Percentiles rank a stretch among this genome's conserved stretches.
These are phyloP conservation scores for Ceratobasidium sp. DNA, from an alignment of 1,284 basidiomycete species.

Conservation along the genomic window DNA sequence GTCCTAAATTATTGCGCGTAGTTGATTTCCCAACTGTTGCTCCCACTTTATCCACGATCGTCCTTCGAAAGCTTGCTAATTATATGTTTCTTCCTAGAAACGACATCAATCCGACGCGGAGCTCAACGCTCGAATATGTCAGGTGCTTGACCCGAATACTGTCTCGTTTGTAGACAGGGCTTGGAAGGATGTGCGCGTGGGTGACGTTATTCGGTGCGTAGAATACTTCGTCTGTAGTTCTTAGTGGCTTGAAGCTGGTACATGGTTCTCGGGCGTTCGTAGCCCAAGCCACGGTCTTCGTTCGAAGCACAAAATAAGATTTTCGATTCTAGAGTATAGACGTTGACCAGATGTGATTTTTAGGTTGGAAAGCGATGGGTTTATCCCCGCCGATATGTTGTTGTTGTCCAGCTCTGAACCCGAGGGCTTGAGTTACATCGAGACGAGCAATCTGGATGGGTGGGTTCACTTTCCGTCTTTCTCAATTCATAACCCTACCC, in stretches of 20 bases:
- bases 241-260: not conserved
- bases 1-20: not conserved
- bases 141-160: constrained; percentile 72
- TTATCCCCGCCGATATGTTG: constrained; percentile 95
- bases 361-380: constrained; percentile 84
- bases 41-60: not conserved
- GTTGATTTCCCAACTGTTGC: not conserved
- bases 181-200: constrained; percentile 92
- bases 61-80: not conserved
- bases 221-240: not conserved
- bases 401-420: constrained; percentile 92
- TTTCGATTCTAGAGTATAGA: too few species aligned
- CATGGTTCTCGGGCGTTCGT: too few species aligned
- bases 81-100: constrained; percentile 61
- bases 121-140: constrained; percentile 84
- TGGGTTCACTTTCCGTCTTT: constrained; percentile 55
- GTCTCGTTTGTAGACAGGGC: constrained; percentile 78
- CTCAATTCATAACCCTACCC: not conserved
- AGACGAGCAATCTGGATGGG: constrained; percentile 98
- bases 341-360: too few species aligned
- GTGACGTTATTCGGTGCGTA: constrained; percentile 81
- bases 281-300: too few species aligned
- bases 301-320: too few species aligned
- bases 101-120: constrained; percentile 95
- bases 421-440: constrained; percentile 96